Evolutionary conservation across 2,329 filamentous ascomycete species (phyloP).

Genomic region (Ascochyta viciae-villosae): DNA sequence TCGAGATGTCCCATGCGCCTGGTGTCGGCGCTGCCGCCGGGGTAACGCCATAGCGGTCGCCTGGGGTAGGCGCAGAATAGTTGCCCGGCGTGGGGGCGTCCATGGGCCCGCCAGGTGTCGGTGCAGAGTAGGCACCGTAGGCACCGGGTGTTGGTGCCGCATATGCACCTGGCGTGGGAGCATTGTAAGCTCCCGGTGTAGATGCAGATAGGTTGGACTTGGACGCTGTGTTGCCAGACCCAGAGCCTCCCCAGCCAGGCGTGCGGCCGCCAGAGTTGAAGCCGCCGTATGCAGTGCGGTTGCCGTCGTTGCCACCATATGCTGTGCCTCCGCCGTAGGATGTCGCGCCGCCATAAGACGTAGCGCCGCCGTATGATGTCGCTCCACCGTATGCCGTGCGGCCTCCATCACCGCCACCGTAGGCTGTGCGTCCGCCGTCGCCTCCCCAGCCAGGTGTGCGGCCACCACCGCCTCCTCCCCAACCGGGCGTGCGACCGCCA

Average conservation of each 20-base stretch:
- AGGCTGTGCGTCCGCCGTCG: slow-evolving; percentile 47
- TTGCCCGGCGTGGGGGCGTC: slow-evolving; percentile 50
- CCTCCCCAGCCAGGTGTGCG: slow-evolving; percentile 57
- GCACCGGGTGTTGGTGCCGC: slow-evolving; percentile 45
- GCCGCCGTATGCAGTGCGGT: slow-evolving; percentile 59
- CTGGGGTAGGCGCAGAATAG: slow-evolving; percentile 50
- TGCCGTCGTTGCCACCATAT: slow-evolving; percentile 47
- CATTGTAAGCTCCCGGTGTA: slow-evolving; percentile 44
- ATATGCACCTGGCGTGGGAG: slow-evolving; percentile 48
- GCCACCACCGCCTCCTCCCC: slow-evolving; percentile 53
- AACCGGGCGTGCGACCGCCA: slow-evolving; percentile 53
- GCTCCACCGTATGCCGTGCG: slow-evolving; percentile 52
- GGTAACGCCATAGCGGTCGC: slow-evolving; percentile 48
- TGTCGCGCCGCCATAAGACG: slow-evolving; percentile 75
- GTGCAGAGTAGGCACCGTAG: slow-evolving; percentile 46
- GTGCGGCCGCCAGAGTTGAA: slow-evolving; percentile 58
- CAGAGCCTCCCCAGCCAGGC: slow-evolving; percentile 64
- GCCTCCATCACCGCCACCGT: slow-evolving; percentile 46
- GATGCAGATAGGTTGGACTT: slow-evolving; percentile 42
- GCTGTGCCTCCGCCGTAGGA: slow-evolving; percentile 68
- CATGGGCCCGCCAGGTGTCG: slow-evolving; percentile 48
- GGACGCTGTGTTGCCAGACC: slow-evolving; percentile 28
- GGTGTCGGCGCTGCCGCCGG: slow-evolving; percentile 64
- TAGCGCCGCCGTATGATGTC: slow-evolving; percentile 62
- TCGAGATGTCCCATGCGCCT: slow-evolving; percentile 61